Percentiles rank a stretch among this genome's conserved stretches.
Conservation (phyloP, 2,329 filamentous ascomycete genomes). For the Neurospora sp. region DNA sequence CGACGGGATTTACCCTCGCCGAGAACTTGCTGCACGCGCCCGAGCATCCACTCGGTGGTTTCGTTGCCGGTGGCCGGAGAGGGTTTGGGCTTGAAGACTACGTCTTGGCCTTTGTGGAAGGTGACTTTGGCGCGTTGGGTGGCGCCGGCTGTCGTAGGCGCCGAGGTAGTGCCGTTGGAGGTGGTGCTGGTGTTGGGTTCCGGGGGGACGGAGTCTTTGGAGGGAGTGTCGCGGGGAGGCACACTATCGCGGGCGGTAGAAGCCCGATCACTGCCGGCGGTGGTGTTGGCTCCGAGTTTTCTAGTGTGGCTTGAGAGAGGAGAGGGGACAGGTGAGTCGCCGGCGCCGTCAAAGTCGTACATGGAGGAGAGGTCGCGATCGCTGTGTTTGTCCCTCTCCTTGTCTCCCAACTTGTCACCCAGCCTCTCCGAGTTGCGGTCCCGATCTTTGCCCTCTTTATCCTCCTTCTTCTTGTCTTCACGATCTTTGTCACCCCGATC, state of each 20-base stretch:
- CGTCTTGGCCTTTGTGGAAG: slow-evolving; percentile 53
- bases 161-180: slow-evolving; percentile 20
- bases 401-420: neutral
- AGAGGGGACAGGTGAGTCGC: slow-evolving; percentile 33
- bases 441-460: neutral
- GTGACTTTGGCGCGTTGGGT: slow-evolving; percentile 39
- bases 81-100: slow-evolving; percentile 54
- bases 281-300: slow-evolving; percentile 25
- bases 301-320: slow-evolving; percentile 26
- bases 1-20: slow-evolving; percentile 69
- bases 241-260: slow-evolving; percentile 24
- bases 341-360: slow-evolving; percentile 34
- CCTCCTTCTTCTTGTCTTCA: slow-evolving; percentile 2
- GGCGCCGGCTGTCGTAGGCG: neutral
- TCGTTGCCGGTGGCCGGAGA: slow-evolving; percentile 28
- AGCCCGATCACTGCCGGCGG: slow-evolving; percentile 23
- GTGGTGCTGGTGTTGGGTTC: slow-evolving; percentile 22
- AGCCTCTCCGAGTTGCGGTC: neutral
- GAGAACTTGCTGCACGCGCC: slow-evolving; percentile 64
- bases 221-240: slow-evolving; percentile 39
- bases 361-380: slow-evolving; percentile 25
- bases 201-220: slow-evolving; percentile 47
- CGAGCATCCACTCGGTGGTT: slow-evolving; percentile 61
- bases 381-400: slow-evolving; percentile 21
- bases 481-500: slow-evolving; percentile 6